phyloP scores from a whole-genome alignment of 768 basidiomycete genomes.

The Mycena latifolia region DNA sequence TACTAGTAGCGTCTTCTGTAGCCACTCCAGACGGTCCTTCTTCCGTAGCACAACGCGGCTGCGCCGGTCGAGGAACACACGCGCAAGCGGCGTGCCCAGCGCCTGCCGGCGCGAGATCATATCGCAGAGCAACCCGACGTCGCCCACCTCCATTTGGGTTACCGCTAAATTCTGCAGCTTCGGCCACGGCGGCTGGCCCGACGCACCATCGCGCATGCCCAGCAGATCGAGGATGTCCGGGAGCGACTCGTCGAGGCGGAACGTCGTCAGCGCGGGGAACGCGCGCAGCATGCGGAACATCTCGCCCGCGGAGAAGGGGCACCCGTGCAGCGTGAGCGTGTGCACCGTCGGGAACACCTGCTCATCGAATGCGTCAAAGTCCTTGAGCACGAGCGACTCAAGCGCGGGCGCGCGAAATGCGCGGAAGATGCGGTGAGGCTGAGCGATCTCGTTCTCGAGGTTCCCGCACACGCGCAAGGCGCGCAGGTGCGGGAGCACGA shows the following conservation, averaged over 20 bases:
- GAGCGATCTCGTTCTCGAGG: conserved; percentile 22
- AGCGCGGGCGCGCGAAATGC: conserved; percentile 52
- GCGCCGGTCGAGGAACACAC: conserved; percentile 51
- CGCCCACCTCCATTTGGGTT: conserved; percentile 45
- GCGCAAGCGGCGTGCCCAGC: conserved; percentile 35
- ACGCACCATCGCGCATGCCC: conserved; percentile 35
- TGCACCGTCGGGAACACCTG: conserved; percentile 48
- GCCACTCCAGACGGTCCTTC: conserved; percentile 37
- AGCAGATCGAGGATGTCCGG: conserved; percentile 47
- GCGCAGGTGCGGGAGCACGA: conserved; percentile 49
- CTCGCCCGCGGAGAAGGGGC: conserved; percentile 48
- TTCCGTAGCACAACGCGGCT: conserved; percentile 49
- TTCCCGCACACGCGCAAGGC: conserved; percentile 57
- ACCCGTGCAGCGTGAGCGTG: conserved; percentile 48
- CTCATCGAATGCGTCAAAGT: conserved; percentile 50
- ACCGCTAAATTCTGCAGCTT: conserved; percentile 48
- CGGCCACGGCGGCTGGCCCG: conserved; percentile 47
- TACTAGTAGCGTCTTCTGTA: conserved; percentile 43
- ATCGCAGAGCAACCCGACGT: conserved; percentile 47
- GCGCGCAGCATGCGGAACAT: conserved; percentile 47
- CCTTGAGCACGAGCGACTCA: conserved; percentile 50
- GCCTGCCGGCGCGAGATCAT: conserved; percentile 44
- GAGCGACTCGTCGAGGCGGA: conserved; percentile 50
- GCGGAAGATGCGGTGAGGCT: conserved; percentile 48
- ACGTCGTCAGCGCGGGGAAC: conserved; percentile 49